A percentile compares a stretch with the other conserved stretches of the same genome.
Conservation (phyloP, 257 asterid species). For the Solanum bulbocastanum region DNA sequence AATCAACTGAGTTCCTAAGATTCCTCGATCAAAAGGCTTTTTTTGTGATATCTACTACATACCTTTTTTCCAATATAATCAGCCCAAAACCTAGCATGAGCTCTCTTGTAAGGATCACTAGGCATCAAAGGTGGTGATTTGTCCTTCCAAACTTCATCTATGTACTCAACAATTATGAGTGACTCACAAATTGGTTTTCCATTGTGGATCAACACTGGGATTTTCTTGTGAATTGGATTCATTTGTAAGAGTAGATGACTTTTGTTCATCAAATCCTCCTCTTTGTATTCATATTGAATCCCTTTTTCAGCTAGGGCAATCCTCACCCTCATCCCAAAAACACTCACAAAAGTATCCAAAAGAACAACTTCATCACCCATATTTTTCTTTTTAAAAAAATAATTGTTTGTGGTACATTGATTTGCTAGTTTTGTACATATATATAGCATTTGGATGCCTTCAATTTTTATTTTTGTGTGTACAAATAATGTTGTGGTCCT, state of each 20-base stretch:
- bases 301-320: constrained; percentile 19
- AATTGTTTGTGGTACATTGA: background rate
- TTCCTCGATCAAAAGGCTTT: background rate
- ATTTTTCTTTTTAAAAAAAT: too few relatives aligned
- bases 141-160: constrained; percentile 23
- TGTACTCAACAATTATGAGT: constrained; percentile 13
- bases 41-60: background rate
- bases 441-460: background rate
- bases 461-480: background rate
- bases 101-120: constrained; percentile 17
- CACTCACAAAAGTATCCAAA: constrained; percentile 10
- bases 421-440: background rate
- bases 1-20: background rate
- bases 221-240: constrained; percentile 24
- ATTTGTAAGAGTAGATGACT: constrained; percentile 16
- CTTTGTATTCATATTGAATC: constrained; percentile 6
- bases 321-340: constrained; percentile 20
- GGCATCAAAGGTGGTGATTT: constrained; percentile 10
- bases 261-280: constrained; percentile 3
- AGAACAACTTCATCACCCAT: constrained; percentile 11
- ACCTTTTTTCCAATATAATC: constrained; percentile 22
- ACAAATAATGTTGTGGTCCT: background rate
- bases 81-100: constrained; percentile 31
- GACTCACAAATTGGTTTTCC: constrained; percentile 16
- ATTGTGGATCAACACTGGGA: constrained; percentile 29